Evolutionary conservation across 352 stramenopile species (phyloP), one percentile per base, ranked within the genome.

Genomic region (Pythium aquatile): DNA sequence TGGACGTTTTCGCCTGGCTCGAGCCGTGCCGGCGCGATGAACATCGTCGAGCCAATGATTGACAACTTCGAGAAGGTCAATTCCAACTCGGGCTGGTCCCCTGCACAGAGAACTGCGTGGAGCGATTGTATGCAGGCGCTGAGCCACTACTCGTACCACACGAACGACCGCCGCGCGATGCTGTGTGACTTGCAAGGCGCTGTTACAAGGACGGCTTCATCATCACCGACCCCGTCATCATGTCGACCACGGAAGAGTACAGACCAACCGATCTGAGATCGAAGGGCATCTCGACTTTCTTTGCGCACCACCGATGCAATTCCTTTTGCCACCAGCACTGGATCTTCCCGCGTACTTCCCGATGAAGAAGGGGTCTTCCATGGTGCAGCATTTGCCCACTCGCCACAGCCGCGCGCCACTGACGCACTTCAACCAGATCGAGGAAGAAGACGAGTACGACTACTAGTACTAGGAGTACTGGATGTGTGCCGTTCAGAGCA

Each of bases 21-120:
- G 39, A 61, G 37, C 20, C 55, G 10, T 13, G 24, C 35, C n/a
- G 71, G 73, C 28, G 49, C 61, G 32, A 72, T 74, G 35, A 60
- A 48, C 17, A 52, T 81, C 14, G 44, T 75, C 11, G 73, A 79
- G 44, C 70, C 73, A 55, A 77, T 73, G 58, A 80, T 78, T 29
- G 28, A 71, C 3, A 68, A 76, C 40, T 85, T 76, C 53, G 52
- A 80, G 68, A 85, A 85, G 56, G 79, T 85, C 69, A 85, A 85
- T 47, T 76, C 57, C 8, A 85, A 85, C 53, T 67, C 58, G 57
- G 74, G 74, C 20, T 61, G 55, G 74, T 61, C 47, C 8, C 48
- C 58, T 13, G 48, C 58, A 28, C 16, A 52, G 58, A 52, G 57
- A 30, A 68, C 63, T 2, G 74, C 65, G 58, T 39, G 62, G 54